These are phyloP conservation scores for Casaregolazyma suthepensis DNA, from an alignment of 1,139 yeast genomes.

Conservation along the genomic window DNA sequence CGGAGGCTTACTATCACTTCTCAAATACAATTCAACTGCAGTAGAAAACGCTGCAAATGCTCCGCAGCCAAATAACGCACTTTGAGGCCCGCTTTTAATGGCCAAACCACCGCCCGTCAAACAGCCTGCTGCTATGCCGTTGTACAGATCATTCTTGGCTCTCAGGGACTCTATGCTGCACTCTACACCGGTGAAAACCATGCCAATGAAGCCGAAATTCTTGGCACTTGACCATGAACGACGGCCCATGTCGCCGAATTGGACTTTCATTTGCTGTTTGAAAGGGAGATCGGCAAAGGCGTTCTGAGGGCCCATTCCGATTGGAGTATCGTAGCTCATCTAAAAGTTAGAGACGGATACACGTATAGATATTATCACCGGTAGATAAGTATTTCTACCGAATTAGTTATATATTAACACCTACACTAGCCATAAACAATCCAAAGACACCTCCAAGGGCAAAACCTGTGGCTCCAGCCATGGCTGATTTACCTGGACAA, in stretches of 20 bases:
- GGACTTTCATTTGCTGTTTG: slow-evolving; percentile 87
- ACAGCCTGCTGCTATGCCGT: slow-evolving; percentile 92
- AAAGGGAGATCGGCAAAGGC: slow-evolving; percentile 76
- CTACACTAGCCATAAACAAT: slow-evolving; percentile 88
- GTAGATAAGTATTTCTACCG: too few species aligned
- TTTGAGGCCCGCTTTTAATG: slow-evolving; percentile 87
- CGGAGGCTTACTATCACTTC: slow-evolving; percentile 80
- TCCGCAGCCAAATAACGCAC: slow-evolving; percentile 88
- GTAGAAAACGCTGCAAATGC: slow-evolving; percentile 97
- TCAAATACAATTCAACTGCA: slow-evolving; percentile 82
- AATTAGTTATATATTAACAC: too few species aligned
- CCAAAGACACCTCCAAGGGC: slow-evolving; percentile 96
- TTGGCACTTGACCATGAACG: slow-evolving; percentile 84
- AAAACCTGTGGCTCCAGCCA: slow-evolving; percentile 93
- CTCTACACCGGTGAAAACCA: slow-evolving; percentile 91
- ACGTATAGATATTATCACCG: not conserved
- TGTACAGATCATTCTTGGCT: slow-evolving; percentile 89
- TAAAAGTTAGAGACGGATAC: slow-evolving; percentile 5
- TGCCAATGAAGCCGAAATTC: slow-evolving; percentile 91
- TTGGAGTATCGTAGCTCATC: slow-evolving; percentile 75
- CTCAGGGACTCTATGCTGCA: slow-evolving; percentile 75
- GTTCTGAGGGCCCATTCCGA: slow-evolving; percentile 45
- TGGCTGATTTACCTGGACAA: slow-evolving; percentile 89
- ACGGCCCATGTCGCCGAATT: slow-evolving; percentile 86
- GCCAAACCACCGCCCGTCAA: slow-evolving; percentile 90